Conservation (phyloP, 139 green algal genomes). For the Coelastrella sp. region DNA sequence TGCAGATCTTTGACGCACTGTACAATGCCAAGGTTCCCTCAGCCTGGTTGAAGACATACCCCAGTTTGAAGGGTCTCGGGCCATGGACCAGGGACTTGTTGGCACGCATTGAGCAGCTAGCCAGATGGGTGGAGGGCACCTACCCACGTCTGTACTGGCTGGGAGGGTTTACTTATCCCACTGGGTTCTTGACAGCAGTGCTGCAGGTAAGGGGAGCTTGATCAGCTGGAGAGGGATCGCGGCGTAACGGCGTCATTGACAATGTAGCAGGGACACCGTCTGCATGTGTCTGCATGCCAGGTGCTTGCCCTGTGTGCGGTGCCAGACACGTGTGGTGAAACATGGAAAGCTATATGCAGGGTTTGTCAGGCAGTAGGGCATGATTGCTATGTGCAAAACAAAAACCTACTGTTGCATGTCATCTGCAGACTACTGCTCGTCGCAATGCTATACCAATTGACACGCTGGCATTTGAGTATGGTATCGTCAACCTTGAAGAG, state of each 20-base stretch:
- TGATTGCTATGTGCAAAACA: too few species aligned
- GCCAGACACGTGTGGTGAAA: too few species aligned
- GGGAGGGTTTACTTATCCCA: constrained; percentile 89
- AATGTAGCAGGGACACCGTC: too few species aligned
- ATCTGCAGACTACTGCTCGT: constrained; percentile 86
- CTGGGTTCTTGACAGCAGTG: constrained; percentile 77
- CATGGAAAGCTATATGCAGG: too few species aligned
- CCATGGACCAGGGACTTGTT: constrained; percentile 89
- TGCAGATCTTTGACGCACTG: constrained; percentile 79
- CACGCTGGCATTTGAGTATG: constrained; percentile 88
- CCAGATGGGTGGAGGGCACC: constrained; percentile 75
- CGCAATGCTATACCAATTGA: constrained; percentile 87
- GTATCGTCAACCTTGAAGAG: constrained; percentile 82
- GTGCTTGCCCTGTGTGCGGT: too few species aligned
- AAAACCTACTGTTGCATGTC: background rate
- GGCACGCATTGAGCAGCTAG: constrained; percentile 81
- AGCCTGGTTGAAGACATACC: constrained; percentile 87
- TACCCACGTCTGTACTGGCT: constrained; percentile 92
- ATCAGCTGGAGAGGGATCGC: too few species aligned
- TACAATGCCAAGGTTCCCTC: constrained; percentile 76
- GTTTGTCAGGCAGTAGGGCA: too few species aligned
- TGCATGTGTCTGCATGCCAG: too few species aligned
- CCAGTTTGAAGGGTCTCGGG: constrained; percentile 85
- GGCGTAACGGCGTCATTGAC: too few species aligned
- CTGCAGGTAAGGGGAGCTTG: constrained; percentile 45